Base-by-base conservation (phyloP, 805 yeast genomes). In the Candida cerambycidarum region DNA sequence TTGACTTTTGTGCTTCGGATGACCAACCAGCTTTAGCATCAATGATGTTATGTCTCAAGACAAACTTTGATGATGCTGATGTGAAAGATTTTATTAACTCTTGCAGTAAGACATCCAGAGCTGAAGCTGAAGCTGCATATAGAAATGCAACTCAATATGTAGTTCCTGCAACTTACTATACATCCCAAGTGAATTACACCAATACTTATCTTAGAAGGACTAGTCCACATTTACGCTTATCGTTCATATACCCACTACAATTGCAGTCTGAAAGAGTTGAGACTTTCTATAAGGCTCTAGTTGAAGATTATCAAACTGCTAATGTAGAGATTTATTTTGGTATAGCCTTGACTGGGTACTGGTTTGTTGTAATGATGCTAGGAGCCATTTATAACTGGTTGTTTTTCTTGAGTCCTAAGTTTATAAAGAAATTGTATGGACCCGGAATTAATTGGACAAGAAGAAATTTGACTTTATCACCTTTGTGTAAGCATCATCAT, bases 261-360 rank as follows among this genome's bases (percentile, higher is more conserved):
- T 53, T 65, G 36, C 44, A 53, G 12, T 47, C 62, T 28, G 57
- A 71, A 42, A 57, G 18, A 32, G 47, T 52, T 43, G 6, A 21
- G 8, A 13, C 18, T 12, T 39, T 28, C 17, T 39, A n/a, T 17
- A 15, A 39, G 9, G 18, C 23, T n/a, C 13, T 39, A 3, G 32
- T 13, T 3, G 16, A 7, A 4, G 62, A 63, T 49, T 58, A 54
- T 44, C 42, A 39, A 31, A 31, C 33, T 13, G 15, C 19, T 2
- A 61, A 78, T 77, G 27, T 67, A 67, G 47, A 65, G 63, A 34
- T 67, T 61, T 44, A 62, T 71, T 44, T 52, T 55, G 51, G 68
- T 52, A 33, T 57, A 58, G 51, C 53, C 46, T 43, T 61, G 54
- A 14, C 58, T 55, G 36, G 59, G 52, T 45, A 57, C 65, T 50